Conservation (phyloP, 495 filamentous ascomycete genomes). For the Lasiosphaeria miniovina region DNA sequence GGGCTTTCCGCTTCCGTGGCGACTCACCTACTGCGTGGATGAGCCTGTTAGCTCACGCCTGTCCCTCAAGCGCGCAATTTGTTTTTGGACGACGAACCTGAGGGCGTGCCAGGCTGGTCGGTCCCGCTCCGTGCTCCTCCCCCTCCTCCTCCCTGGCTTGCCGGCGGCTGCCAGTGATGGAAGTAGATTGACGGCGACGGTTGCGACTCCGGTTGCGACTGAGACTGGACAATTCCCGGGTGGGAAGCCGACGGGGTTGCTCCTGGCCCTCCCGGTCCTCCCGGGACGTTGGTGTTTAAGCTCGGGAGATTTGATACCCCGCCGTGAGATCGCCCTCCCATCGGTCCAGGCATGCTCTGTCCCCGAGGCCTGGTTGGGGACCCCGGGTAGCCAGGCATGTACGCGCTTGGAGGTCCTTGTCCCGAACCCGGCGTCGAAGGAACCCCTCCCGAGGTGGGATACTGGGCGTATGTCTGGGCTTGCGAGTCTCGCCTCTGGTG, state of each 20-base stretch:
- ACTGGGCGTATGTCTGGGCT: constrained; percentile 38
- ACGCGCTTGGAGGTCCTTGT: constrained; percentile 36
- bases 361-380: constrained; percentile 44
- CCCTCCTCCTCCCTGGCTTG: constrained; percentile 55
- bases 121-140: constrained; percentile 45
- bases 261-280: constrained; percentile 23
- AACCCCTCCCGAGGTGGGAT: constrained; percentile 39
- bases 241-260: constrained; percentile 27
- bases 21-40: constrained; percentile 55
- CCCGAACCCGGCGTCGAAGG: constrained; percentile 46
- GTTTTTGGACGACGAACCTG: constrained; percentile 64
- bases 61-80: constrained; percentile 49
- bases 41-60: constrained; percentile 48
- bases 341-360: constrained; percentile 37
- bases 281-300: constrained; percentile 33
- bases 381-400: constrained; percentile 31
- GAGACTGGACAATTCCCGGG: constrained; percentile 29
- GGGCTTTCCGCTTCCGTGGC: constrained; percentile 71
- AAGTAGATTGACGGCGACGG: constrained; percentile 73
- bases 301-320: constrained; percentile 27
- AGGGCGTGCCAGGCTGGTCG: constrained; percentile 62
- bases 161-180: constrained; percentile 87
- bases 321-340: constrained; percentile 20
- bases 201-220: constrained; percentile 45
- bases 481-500: constrained; percentile 46